A percentile compares a stretch with the other conserved stretches of the same genome.
Evolutionary conservation across 345 rosid species (phyloP).

Genomic region (Lepidium africanum): DNA sequence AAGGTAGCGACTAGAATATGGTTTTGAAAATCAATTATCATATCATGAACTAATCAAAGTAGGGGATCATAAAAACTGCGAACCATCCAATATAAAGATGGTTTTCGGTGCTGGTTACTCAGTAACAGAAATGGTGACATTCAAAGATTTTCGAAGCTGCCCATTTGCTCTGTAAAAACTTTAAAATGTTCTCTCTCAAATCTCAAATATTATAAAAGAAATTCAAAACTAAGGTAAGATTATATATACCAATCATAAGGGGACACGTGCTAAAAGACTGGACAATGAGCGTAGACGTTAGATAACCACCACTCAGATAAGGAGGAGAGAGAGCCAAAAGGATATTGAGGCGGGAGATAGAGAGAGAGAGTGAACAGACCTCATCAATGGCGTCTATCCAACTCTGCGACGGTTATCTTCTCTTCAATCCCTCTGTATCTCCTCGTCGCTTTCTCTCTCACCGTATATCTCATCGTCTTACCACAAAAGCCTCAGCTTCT

Average conservation of each 20-base stretch:
- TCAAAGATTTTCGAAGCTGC: too few relatives aligned
- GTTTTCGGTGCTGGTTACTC: too few relatives aligned
- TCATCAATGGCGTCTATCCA: constrained; percentile 39
- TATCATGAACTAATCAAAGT: too few relatives aligned
- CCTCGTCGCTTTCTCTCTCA: constrained; percentile 26
- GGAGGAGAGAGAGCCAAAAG: constrained; percentile 8
- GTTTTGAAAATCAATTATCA: too few relatives aligned
- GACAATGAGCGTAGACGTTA: constrained; percentile 23
- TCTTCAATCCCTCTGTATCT: constrained; percentile 29
- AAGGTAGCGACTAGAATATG: too few relatives aligned
- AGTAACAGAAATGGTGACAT: too few relatives aligned
- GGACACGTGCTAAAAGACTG: neutral
- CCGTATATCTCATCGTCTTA: constrained; percentile 25
- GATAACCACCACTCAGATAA: constrained; percentile 30
- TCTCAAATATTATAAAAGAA: too few relatives aligned
- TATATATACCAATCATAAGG: neutral
- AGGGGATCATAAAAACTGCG: too few relatives aligned
- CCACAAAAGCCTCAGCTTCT: constrained; percentile 32
- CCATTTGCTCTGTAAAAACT: neutral
- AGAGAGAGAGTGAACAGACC: neutral
- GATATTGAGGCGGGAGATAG: constrained; percentile 18
- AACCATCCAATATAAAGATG: too few relatives aligned
- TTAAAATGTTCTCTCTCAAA: neutral
- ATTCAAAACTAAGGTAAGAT: neutral
- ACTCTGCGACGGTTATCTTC: constrained; percentile 28